A percentile compares a stretch with the other conserved stretches of the same genome.
Conservation (phyloP, 1,139 yeast species). For the Trichomonascaceae sp. region DNA sequence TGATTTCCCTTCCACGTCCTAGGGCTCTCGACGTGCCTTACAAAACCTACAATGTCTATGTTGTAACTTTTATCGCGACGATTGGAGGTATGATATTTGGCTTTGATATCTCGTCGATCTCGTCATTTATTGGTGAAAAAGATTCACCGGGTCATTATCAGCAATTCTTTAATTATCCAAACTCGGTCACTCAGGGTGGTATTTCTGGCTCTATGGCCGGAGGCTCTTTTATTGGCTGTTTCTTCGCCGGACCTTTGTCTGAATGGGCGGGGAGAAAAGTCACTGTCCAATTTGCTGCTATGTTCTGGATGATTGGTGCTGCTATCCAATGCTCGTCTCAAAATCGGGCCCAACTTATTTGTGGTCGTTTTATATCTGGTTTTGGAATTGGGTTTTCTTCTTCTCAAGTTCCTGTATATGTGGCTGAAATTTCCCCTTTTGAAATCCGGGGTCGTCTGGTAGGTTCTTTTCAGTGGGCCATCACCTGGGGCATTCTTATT, state of each 20-base stretch:
- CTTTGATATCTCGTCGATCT: slow-evolving; percentile 87
- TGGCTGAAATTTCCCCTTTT: slow-evolving; percentile 66
- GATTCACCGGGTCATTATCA: slow-evolving; percentile 41
- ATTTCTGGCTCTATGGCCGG: slow-evolving; percentile 93
- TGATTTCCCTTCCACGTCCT: not conserved
- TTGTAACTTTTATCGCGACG: slow-evolving; percentile 51
- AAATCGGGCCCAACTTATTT: slow-evolving; percentile 63
- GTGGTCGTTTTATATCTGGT: slow-evolving; percentile 63
- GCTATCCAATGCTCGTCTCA: slow-evolving; percentile 68
- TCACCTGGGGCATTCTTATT: slow-evolving; percentile 58
- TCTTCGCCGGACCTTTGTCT: slow-evolving; percentile 41
- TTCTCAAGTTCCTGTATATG: slow-evolving; percentile 65
- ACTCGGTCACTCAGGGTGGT: slow-evolving; percentile 61
- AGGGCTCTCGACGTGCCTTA: slow-evolving; percentile 6
- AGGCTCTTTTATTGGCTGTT: slow-evolving; percentile 60
- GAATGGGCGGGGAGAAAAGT: slow-evolving; percentile 74
- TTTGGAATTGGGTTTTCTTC: slow-evolving; percentile 67
- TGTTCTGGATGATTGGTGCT: slow-evolving; percentile 75
- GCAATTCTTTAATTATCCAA: slow-evolving; percentile 23
- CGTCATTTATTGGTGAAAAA: slow-evolving; percentile 73
- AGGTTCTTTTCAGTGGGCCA: slow-evolving; percentile 60
- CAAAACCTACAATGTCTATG: slow-evolving; percentile 32
- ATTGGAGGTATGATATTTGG: slow-evolving; percentile 96
- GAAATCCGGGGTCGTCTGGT: slow-evolving; percentile 62
- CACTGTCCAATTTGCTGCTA: slow-evolving; percentile 67